phyloP scores from a whole-genome alignment of 148 eudicot genomes.

The Persicaria maculosa region DNA sequence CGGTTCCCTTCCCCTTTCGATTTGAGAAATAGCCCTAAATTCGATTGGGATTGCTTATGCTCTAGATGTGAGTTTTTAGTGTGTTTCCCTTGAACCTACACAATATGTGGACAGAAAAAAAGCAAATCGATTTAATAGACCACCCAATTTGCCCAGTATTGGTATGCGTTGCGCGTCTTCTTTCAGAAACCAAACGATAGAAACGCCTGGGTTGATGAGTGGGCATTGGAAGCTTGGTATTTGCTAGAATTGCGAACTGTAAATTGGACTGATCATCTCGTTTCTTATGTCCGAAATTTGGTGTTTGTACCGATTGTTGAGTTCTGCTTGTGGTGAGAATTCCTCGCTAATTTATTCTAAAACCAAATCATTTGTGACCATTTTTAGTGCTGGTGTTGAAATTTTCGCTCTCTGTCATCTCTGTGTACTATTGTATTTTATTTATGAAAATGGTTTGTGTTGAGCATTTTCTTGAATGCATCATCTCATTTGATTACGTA shows the following conservation, averaged over 20 bases:
- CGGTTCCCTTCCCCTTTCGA: too few relatives aligned
- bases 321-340: background rate
- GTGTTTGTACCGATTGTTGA: background rate
- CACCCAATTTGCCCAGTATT: background rate
- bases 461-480: too few relatives aligned
- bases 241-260: constrained; percentile 3
- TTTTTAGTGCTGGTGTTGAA: background rate
- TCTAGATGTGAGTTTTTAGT: too few relatives aligned
- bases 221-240: background rate
- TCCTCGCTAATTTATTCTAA: too few relatives aligned
- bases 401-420: background rate
- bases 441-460: too few relatives aligned
- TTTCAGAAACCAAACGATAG: constrained; percentile 2
- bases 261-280: background rate
- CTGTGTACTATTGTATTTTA: background rate
- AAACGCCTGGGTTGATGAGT: background rate
- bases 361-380: too few relatives aligned
- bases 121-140: too few relatives aligned
- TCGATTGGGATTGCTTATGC: too few relatives aligned
- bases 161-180: background rate
- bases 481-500: too few relatives aligned
- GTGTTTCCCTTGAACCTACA: too few relatives aligned
- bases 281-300: background rate
- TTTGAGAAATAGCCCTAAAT: too few relatives aligned
- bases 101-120: too few relatives aligned